Base-by-base conservation (phyloP, 805 yeast species). In the Barnettozyma pratensis region DNA sequence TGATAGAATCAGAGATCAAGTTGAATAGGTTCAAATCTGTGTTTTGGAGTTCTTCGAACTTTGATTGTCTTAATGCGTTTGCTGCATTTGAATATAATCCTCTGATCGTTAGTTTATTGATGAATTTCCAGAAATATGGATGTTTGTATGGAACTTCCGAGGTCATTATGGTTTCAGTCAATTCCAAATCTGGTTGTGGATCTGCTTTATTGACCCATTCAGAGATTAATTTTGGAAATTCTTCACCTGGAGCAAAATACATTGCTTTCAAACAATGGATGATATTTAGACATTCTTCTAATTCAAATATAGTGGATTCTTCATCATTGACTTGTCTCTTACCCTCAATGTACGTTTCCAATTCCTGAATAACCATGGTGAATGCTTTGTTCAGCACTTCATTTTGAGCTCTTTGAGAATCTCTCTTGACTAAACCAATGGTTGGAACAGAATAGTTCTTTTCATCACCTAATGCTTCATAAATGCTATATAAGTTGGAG, bases 181-280 rank as follows among this genome's bases (percentile, higher is more conserved):
- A 63, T 29, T 73, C 77, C 19, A 70, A 70, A 49, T 75, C 79
- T 1, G 91, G 91, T 54, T 79, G 77, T 5, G 83, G 81, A 60
- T 85, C 87, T 31, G 83, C 81, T 48, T 79, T 72, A 59, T 86
- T 86, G 28, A 83, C 70, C 94, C 94, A 86, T 42, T 71, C 74
- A 59, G 42, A 70, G 69, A 31, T 81, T 74, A 53, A 70, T 69
- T 44, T 62, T 68, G 48, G 72, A 68, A 10, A 65, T 14, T 71
- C 69, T 2, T 71, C 58, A 27, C 51, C 53, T 9, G 58, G 59
- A 1, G 61, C 54, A 54, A 80, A 81, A 55, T 72, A 69, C 36
- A 78, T 62, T 0, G 87, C 78, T 44, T 74, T 74, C 29, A 85
- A 59, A 55, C 89, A 77, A 50, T 80, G 81, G 41, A 85, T 58